Evolutionary conservation across 352 stramenopile species (phyloP).

Genomic region (Pythium sp.): DNA sequence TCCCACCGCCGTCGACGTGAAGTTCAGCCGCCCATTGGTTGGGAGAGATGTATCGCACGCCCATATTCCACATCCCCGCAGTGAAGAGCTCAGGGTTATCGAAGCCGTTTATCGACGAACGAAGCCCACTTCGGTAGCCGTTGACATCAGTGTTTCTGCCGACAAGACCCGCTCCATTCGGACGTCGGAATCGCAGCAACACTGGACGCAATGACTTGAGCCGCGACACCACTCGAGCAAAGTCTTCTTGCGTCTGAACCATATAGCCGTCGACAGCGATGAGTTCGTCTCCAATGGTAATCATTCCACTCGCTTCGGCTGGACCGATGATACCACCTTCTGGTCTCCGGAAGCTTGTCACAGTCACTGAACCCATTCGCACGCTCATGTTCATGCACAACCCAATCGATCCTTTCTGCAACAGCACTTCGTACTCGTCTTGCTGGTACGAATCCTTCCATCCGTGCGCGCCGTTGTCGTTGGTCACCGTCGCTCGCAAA

Average conservation of each 20-base stretch:
- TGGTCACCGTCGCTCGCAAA: conserved; percentile 43
- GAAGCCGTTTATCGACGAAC: conserved; percentile 58
- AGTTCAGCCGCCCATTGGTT: conserved; percentile 82
- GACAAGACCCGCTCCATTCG: conserved; percentile 37
- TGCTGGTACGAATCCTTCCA: conserved; percentile 65
- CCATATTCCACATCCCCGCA: conserved; percentile 80
- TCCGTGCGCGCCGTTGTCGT: conserved; percentile 46
- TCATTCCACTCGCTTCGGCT: conserved; percentile 79
- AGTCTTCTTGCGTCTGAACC: conserved; percentile 78
- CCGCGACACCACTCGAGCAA: conserved; percentile 73
- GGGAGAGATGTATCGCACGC: conserved; percentile 70
- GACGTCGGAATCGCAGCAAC: conserved; percentile 74
- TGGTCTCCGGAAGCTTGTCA: conserved; percentile 81
- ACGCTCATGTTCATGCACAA: conserved; percentile 92
- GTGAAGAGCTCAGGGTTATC: conserved; percentile 79
- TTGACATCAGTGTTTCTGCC: conserved; percentile 37
- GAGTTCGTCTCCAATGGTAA: conserved; percentile 74
- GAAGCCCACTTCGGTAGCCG: conserved; percentile 60
- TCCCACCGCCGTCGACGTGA: conserved; percentile 76
- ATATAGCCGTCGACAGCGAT: conserved; percentile 79
- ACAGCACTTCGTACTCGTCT: conserved; percentile 83
- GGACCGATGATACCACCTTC: conserved; percentile 72
- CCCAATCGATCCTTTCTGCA: conserved; percentile 85
- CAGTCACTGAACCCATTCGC: conserved; percentile 68
- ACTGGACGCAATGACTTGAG: conserved; percentile 81